Conservation (phyloP, 2,329 filamentous ascomycete species). For the Pestalotiopsis sp. region DNA sequence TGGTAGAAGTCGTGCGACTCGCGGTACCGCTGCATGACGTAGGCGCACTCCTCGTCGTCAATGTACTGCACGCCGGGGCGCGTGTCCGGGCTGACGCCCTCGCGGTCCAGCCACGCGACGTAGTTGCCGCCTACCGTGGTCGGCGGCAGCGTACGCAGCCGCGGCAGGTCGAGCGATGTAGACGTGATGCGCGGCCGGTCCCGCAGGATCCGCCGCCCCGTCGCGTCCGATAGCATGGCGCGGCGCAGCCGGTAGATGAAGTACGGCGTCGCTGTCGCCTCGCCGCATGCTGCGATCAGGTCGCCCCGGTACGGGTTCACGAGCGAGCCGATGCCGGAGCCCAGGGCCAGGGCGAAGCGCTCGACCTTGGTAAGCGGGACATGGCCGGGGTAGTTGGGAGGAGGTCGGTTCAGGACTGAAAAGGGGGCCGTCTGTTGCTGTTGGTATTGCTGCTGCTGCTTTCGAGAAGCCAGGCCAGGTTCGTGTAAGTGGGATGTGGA, state of each 20-base stretch:
- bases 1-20: conserved; percentile 99
- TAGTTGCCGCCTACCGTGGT: conserved; percentile 83
- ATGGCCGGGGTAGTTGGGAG: conserved; percentile 89
- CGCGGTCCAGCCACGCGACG: conserved; percentile 87
- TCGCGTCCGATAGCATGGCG: conserved; percentile 84
- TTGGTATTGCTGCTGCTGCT: neutral
- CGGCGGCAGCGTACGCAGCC: conserved; percentile 71
- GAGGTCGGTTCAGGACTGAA: conserved; percentile 82
- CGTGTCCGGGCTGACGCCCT: conserved; percentile 92
- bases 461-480: neutral
- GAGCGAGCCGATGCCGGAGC: conserved; percentile 65
- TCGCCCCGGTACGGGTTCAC: conserved; percentile 84
- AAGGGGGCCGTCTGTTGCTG: conserved; percentile 47
- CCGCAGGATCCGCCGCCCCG: conserved; percentile 87
- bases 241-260: conserved; percentile 91
- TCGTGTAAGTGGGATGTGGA: conserved; percentile 11
- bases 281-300: conserved; percentile 91
- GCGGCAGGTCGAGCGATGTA: conserved; percentile 65
- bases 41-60: conserved; percentile 93
- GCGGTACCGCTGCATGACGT: conserved; percentile 97
- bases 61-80: conserved; percentile 83
- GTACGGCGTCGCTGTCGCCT: conserved; percentile 91
- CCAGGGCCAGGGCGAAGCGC: conserved; percentile 70
- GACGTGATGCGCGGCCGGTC: conserved; percentile 89
- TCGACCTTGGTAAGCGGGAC: conserved; percentile 83